phyloP scores from a whole-genome alignment of 208 protist species.

The Kentomonas sorsogonicus region DNA sequence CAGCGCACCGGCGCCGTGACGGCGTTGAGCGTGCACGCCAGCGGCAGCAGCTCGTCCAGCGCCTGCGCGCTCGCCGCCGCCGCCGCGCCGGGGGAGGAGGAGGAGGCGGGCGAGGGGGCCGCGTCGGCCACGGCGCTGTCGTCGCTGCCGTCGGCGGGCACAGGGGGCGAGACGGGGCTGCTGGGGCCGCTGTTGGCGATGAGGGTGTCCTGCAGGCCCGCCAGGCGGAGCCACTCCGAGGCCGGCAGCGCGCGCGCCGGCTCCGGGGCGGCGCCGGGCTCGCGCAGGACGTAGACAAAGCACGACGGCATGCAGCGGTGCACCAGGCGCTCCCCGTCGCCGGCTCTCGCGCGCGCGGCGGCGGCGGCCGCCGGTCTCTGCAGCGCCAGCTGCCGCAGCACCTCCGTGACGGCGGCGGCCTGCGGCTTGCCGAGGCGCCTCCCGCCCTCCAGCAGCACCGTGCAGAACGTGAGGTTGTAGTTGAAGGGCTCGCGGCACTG shows the following conservation, averaged over 20 bases:
- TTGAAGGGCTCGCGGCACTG: constrained; percentile 57
- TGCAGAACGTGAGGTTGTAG: constrained; percentile 58
- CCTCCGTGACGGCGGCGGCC: constrained; percentile 22
- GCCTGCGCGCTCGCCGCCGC: too few relatives aligned
- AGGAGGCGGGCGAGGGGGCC: neutral
- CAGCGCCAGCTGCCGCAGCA: constrained; percentile 31
- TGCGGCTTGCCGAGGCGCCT: constrained; percentile 19
- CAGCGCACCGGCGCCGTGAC: constrained; percentile 41
- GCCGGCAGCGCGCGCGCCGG: constrained; percentile 18
- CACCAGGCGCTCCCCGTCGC: constrained; percentile 30
- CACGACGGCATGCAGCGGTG: constrained; percentile 26
- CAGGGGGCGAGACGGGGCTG: too few relatives aligned
- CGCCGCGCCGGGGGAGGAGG: neutral
- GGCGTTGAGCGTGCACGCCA: too few relatives aligned
- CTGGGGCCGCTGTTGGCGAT: too few relatives aligned
- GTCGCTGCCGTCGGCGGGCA: too few relatives aligned
- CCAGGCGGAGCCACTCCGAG: constrained; percentile 38
- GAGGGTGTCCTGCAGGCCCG: too few relatives aligned
- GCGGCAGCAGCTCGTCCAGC: too few relatives aligned
- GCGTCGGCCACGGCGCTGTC: neutral
- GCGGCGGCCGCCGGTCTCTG: constrained; percentile 23
- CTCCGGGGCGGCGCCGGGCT: too few relatives aligned
- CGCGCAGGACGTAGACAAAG: constrained; percentile 63
- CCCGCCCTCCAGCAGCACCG: constrained; percentile 55
- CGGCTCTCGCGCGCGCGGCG: constrained; percentile 49